phyloP scores from a whole-genome alignment of 495 filamentous ascomycete genomes.

The Antarctomyces pellizariae region DNA sequence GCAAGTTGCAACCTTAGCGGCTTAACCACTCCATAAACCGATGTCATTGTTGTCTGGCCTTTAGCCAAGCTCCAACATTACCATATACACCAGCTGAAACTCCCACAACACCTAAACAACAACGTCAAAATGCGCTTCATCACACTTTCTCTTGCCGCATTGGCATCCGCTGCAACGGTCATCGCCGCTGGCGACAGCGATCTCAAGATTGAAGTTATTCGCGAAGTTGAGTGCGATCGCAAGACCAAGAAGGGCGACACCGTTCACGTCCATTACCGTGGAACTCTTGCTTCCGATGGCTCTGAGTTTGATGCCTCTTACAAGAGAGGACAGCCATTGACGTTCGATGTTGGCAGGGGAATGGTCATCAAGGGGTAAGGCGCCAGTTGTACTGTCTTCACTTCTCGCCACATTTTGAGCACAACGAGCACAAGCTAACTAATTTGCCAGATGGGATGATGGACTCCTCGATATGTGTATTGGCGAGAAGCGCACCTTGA shows the following conservation, averaged over 20 bases:
- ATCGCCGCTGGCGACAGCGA: constrained; percentile 26
- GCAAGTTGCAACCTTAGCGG: too few relatives aligned
- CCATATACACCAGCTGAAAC: too few relatives aligned
- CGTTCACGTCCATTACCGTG: constrained; percentile 70
- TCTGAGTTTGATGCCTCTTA: constrained; percentile 41
- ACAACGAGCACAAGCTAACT: constrained; percentile 1
- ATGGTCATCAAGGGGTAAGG: constrained; percentile 64
- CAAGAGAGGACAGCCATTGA: constrained; percentile 49
- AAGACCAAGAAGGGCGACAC: constrained; percentile 56
- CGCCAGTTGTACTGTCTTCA: background rate
- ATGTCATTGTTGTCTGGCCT: too few relatives aligned
- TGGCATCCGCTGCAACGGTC: constrained; percentile 26
- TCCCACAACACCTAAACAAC: too few relatives aligned
- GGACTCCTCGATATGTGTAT: constrained; percentile 89
- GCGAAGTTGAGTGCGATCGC: constrained; percentile 44
- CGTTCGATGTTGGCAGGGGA: constrained; percentile 54
- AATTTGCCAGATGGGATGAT: constrained; percentile 47
- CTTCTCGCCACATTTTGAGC: background rate
- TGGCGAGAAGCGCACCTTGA: constrained; percentile 81
- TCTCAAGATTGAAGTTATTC: constrained; percentile 53
- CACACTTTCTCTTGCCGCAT: constrained; percentile 29
- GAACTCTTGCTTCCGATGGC: constrained; percentile 37
- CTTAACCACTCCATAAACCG: too few relatives aligned
- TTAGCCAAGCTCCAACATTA: too few relatives aligned
- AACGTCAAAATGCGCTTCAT: constrained; percentile 27